Evolutionary conservation across 2,329 filamentous ascomycete species (phyloP).

Genomic region (Ophiostoma populinum): DNA sequence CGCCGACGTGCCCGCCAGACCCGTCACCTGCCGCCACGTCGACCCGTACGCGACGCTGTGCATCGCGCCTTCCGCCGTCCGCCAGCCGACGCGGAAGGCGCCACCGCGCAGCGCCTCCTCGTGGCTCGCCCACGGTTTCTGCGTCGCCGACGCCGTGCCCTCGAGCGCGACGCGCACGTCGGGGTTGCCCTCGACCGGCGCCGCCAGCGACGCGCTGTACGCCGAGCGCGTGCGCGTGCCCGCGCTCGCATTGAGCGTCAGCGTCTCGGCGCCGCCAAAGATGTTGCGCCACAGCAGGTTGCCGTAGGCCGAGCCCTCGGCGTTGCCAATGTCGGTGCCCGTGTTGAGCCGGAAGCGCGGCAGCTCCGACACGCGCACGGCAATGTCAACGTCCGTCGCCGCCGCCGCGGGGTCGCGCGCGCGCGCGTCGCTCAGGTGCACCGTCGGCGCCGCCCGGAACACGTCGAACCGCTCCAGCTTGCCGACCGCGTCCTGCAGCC

Average conservation of each 20-base stretch:
- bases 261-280: conserved; percentile 80
- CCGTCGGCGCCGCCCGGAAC: conserved; percentile 65
- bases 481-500: conserved; percentile 51
- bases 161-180: conserved; percentile 66
- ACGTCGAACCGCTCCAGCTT: conserved; percentile 57
- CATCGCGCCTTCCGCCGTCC: conserved; percentile 34
- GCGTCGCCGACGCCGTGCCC: conserved; percentile 63
- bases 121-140: conserved; percentile 87
- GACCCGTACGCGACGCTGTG: conserved; percentile 70
- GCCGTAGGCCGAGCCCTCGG: conserved; percentile 84
- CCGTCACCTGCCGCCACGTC: conserved; percentile 78
- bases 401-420: conserved; percentile 50
- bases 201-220: conserved; percentile 73
- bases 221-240: conserved; percentile 84
- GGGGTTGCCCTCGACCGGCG: conserved; percentile 70
- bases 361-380: conserved; percentile 61
- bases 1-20: conserved; percentile 48
- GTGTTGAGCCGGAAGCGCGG: conserved; percentile 78
- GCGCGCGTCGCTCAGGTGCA: conserved; percentile 65
- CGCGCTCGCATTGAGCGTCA: conserved; percentile 72
- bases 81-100: conserved; percentile 60
- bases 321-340: conserved; percentile 83
- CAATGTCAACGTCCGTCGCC: conserved; percentile 65
- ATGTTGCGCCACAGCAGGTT: conserved; percentile 80
- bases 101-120: conserved; percentile 75